Conservation (phyloP, 768 basidiomycete species). For the Termitomyces sp. region DNA sequence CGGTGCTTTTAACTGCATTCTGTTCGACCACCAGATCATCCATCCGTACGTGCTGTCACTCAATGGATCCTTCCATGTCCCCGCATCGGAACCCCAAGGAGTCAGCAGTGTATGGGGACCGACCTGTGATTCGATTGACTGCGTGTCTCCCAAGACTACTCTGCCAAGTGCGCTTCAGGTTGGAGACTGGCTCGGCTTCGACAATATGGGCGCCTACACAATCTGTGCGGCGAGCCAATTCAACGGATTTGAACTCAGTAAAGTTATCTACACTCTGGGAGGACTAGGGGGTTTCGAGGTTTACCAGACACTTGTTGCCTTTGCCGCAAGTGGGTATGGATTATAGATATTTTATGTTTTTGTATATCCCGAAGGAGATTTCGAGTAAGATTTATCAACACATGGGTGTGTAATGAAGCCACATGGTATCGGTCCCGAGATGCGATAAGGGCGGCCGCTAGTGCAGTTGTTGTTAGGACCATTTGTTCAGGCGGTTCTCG, state of each 20-base stretch:
- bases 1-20: conserved; percentile 93
- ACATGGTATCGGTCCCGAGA: conserved; percentile 26
- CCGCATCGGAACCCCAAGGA: conserved; percentile 36
- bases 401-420: conserved; percentile 13
- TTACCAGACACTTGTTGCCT: conserved; percentile 42
- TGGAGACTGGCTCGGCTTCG: conserved; percentile 98
- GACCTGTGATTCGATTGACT: conserved; percentile 97
- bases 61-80: conserved; percentile 58
- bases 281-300: conserved; percentile 46
- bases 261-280: conserved; percentile 75
- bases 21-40: conserved; percentile 95
- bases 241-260: conserved; percentile 84
- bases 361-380: background rate
- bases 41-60: conserved; percentile 78
- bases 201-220: conserved; percentile 99
- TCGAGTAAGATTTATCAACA: conserved; percentile 20
- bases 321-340: conserved; percentile 38
- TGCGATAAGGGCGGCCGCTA: conserved; percentile 25
- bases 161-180: conserved; percentile 72
- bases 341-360: conserved; percentile 17
- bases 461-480: conserved; percentile 14
- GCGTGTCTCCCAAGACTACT: conserved; percentile 61
- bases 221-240: conserved; percentile 94
- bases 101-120: conserved; percentile 92
- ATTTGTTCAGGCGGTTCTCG: conserved; percentile 25